These are phyloP conservation scores for Elaeis oleifera DNA, from an alignment of 202 grass and related monocot species.

Conservation along the genomic window DNA sequence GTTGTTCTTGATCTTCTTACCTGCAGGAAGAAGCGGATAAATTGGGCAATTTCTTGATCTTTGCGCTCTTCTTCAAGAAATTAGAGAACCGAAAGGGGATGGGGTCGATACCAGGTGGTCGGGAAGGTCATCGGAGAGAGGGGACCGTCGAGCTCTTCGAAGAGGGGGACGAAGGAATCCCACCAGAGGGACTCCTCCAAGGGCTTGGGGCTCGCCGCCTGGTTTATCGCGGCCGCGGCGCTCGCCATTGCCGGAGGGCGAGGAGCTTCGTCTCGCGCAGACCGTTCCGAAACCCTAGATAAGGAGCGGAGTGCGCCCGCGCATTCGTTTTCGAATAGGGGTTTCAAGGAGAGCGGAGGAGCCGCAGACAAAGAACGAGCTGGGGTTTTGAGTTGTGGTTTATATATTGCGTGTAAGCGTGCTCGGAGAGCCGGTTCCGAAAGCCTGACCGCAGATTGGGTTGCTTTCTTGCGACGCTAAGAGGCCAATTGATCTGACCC, in stretches of 20 bases:
- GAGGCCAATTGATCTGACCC: too few species aligned
- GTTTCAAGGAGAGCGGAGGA: too few species aligned
- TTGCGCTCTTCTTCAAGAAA: background rate
- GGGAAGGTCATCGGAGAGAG: conserved; percentile 32
- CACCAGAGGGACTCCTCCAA: conserved; percentile 61
- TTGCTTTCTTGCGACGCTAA: too few species aligned
- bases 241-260: conserved; percentile 1
- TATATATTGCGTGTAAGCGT: too few species aligned
- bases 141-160: conserved; percentile 65
- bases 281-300: too few species aligned
- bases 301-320: too few species aligned
- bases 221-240: too few species aligned
- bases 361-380: too few species aligned
- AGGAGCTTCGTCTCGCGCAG: background rate
- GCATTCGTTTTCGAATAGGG: too few species aligned
- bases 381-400: too few species aligned
- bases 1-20: conserved; percentile 52
- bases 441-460: too few species aligned
- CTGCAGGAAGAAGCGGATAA: conserved; percentile 29
- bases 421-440: too few species aligned
- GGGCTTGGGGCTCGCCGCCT: conserved; percentile 25
- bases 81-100: background rate
- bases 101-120: conserved; percentile 34
- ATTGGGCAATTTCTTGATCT: background rate
- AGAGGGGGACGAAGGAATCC: conserved; percentile 66